These are phyloP conservation scores for Quercus bicolor DNA, from an alignment of 306 rosid genomes.

Conservation along the genomic window DNA sequence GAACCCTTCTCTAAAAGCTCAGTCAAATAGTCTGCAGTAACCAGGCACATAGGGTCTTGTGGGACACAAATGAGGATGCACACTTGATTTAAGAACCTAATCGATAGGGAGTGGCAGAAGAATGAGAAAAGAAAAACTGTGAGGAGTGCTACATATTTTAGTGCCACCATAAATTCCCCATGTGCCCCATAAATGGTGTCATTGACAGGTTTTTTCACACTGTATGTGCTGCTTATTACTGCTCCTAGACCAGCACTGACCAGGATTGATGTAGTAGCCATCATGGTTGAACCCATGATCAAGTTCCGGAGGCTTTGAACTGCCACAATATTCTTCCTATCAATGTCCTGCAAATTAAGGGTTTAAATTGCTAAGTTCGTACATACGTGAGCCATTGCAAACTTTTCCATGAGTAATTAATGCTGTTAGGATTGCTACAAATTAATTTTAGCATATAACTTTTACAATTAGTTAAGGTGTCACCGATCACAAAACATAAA, in stretches of 20 bases:
- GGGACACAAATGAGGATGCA: slow-evolving; percentile 10
- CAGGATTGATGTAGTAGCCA: slow-evolving; percentile 42
- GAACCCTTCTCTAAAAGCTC: slow-evolving; percentile 26
- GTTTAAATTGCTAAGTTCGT: too few relatives aligned
- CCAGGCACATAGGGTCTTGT: background rate
- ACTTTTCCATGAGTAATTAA: too few relatives aligned
- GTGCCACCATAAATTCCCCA: slow-evolving; percentile 30
- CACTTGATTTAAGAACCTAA: slow-evolving; percentile 27
- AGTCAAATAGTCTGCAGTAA: slow-evolving; percentile 5
- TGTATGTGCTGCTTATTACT: slow-evolving; percentile 36
- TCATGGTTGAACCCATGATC: slow-evolving; percentile 45
- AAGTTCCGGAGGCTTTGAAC: slow-evolving; percentile 40
- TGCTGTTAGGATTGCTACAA: too few relatives aligned
- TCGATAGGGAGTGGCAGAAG: slow-evolving; percentile 26
- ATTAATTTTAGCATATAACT: too few relatives aligned
- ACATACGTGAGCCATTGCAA: too few relatives aligned
- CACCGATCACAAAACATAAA: too few relatives aligned
- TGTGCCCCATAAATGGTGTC: slow-evolving; percentile 24
- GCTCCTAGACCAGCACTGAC: slow-evolving; percentile 34
- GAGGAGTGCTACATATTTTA: slow-evolving; percentile 26
- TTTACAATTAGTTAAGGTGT: too few relatives aligned
- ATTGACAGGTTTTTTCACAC: slow-evolving; percentile 24
- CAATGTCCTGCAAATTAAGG: slow-evolving; percentile 29
- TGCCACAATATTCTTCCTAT: slow-evolving; percentile 37
- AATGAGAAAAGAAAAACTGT: slow-evolving; percentile 31